Base-by-base conservation (phyloP, 2,329 filamentous ascomycete genomes). In the Aspergillus sp. region DNA sequence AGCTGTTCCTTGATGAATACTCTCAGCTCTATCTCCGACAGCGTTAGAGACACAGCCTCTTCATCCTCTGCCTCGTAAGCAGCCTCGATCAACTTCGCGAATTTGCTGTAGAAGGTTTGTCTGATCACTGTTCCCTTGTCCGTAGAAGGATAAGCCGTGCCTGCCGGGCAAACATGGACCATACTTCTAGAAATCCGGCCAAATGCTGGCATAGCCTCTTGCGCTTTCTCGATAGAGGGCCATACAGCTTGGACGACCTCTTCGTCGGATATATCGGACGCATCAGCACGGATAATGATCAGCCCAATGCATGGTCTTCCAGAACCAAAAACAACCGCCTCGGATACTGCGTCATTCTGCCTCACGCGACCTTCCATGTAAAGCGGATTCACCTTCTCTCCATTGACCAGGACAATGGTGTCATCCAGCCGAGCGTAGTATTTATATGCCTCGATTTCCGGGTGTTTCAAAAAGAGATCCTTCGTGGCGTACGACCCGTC, bases 41-140 rank as follows among this genome's bases (percentile, higher is more conserved):
- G 34, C 14, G 26, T 35, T 25, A 47, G 33, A 34, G 51, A 35
- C 52, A 47, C 38, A 0, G 40, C 46, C 30, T 38, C 40, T 5
- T 30, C 35, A 19, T 51, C 44, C 1, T 47, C 41, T 6, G 43
- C 41, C 10, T 39, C 42, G 26, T 74, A 74, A 1, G 61, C 55
- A 4, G 51, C 48, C 13, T 68, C 58, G 19, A 74, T 73, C 12
- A 64, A 40, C 1, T 58, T 43, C 8, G 57, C 55, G 38, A 72
- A 74, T 13, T 62, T 49, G 26, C 53, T 52, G 40, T 73, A 72
- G 10, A 70, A 63, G 13, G 62, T 62, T 4, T 64, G 64, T 8
- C 71, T 60, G 36, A 74, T 73, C 35, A 72, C 61, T 0, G 68
- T 75, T 2, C 68, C 69, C 47, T 76, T 75, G 37, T 74, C 72